A percentile compares a stretch with the other conserved stretches of the same genome.
Conservation (phyloP, 805 yeast genomes). For the Candida jianshihensis region DNA sequence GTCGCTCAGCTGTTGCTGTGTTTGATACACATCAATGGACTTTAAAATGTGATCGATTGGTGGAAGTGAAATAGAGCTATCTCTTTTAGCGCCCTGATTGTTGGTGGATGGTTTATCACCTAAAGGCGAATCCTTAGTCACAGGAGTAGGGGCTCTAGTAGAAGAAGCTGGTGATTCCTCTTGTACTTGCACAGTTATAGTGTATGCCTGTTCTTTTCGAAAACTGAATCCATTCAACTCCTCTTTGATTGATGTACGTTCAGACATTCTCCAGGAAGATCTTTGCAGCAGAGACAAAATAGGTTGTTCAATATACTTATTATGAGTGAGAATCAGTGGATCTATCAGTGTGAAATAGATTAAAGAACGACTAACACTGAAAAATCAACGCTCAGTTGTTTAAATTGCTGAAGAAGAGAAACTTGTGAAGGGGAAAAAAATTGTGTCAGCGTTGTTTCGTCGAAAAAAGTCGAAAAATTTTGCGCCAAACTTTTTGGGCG, state of each 20-base stretch:
- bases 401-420: not conserved
- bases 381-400: not conserved
- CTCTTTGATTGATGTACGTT: no score
- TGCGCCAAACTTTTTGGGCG: conserved; percentile 1
- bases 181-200: not conserved
- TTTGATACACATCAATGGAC: conserved; percentile 22
- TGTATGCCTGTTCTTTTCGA: not conserved
- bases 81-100: not conserved
- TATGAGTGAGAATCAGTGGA: no score
- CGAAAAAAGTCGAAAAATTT: not conserved
- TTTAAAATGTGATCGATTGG: conserved; percentile 20
- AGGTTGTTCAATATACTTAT: no score
- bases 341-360: no score
- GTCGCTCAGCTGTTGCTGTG: conserved; percentile 22
- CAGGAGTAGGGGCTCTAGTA: not conserved
- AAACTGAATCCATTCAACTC: not conserved
- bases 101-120: not conserved
- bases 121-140: not conserved
- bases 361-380: no score
- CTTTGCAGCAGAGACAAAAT: no score
- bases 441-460: conserved; percentile 1
- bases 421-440: not conserved
- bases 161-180: not conserved
- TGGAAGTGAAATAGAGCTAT: conserved; percentile 11
- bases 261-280: no score